Evolutionary conservation across 2,329 filamentous ascomycete species (phyloP), one percentile per base, ranked within the genome.

Genomic region (Fusarium marasasianum): DNA sequence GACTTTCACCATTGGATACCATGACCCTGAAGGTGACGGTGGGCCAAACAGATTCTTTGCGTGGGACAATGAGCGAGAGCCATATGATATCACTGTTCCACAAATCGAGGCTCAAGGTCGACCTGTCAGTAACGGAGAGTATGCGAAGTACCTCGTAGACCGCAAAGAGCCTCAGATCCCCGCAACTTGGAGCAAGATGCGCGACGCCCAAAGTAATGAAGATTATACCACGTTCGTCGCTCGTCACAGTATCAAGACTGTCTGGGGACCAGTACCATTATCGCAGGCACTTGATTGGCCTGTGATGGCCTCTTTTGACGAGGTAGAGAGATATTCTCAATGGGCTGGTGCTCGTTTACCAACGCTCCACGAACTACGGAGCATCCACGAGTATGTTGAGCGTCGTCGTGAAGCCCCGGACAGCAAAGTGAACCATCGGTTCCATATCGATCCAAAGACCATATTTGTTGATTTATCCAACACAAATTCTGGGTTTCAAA

Each of bases 61-160:
- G 1, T 74, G 63, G 72, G 72, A 72, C 20, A 74, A 74, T 4
- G 72, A 74, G 26, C 72, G 71, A 1, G 67, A 72, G 31, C 72
- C 72, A 3, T 66, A 74, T 11, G 35, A 68, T 6, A 33, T 50
- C 3, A 17, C 43, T 11, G 47, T 69, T 2, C 26, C 33, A 1
- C 33, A 35, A 6, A 33, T 72, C 1, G 59, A 66, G 14, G 15
- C 68, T 20, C 72, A 74, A 44, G 72, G 26, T 22, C 47, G 59
- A 4, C 68, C 72, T 2, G 72, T 69, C 13, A 69, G 71, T 11
- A 74, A 74, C 2, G 68, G 56, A 1, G 67, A 74, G 26, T 74
- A 74, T 8, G 56, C 55, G 2, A n/a, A 14, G 6, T 69, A 72
- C 17, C 29, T 74, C 3, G 26, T 62, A 4, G 17, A 55, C 2